Base-by-base conservation (phyloP, 257 asterid species). In the Petunia secreta region DNA sequence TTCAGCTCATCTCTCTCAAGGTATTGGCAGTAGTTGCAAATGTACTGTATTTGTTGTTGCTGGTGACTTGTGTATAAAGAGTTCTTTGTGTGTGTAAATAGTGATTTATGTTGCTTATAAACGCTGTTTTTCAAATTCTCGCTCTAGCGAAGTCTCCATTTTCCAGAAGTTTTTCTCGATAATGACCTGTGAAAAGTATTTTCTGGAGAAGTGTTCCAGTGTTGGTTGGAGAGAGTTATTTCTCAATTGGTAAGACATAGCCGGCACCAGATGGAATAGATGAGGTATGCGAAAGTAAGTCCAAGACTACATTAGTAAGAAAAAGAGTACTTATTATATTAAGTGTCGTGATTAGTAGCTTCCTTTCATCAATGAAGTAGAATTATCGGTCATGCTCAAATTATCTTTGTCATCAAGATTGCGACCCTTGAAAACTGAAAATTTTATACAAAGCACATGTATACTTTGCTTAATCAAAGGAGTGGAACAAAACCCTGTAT, bases 401-500 rank as follows among this genome's bases (percentile, higher is more conserved):
- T 46, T 69, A 0, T 48, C 3, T 71, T 46, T 48, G 77, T 25
- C 41, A 2, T 71, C 25, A 69, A 5, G 46, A 25, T 38, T 25
- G 46, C 41, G 16, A 71, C 59, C 60, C 11, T 71, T 34, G 16
- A 25, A 48, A 69, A 4, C 59, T 16, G 77, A 4, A 67, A 68
- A 46, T 16, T 2, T 25, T 16, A 10, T 37, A 48, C 60, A 46
- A 16, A 52, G 34, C 48, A 2, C 4, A 25, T 25, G 11, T 73
- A 46, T 34, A 16, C 62, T 73, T 25, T 73, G 78, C 59, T 73
- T 11, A 5, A 36, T 37, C 6, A 38, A 63, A 14, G 73, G 36
- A 10, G 62, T 73, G 78, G 78, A 73, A 36, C 78, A 73, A 73
- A 73, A 73, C 46, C 77, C 40, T 71, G 34, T 50, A 11, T 50